Evolutionary conservation across 495 filamentous ascomycete genomes (phyloP).

Genomic region (Lepraria neglecta): DNA sequence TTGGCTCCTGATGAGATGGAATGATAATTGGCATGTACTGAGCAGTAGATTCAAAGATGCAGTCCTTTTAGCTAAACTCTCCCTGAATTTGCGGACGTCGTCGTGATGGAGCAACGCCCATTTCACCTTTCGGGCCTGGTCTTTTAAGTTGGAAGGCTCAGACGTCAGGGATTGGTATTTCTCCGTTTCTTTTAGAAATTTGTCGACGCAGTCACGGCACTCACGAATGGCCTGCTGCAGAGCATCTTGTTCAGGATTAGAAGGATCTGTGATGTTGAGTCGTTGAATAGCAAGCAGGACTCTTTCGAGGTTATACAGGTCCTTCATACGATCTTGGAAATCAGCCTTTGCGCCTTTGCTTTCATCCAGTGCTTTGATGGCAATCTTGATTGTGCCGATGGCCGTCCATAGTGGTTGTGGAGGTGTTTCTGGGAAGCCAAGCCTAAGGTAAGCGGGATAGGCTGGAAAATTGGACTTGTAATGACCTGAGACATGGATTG

Average conservation of each 20-base stretch:
- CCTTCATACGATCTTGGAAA: not conserved
- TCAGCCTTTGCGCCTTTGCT: not conserved
- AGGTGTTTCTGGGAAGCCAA: too few species aligned
- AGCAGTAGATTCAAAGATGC: not conserved
- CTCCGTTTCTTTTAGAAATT: not conserved
- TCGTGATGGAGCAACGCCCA: not conserved
- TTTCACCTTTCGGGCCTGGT: not conserved
- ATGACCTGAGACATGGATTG: too few species aligned
- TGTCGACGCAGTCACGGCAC: not conserved
- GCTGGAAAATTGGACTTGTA: too few species aligned
- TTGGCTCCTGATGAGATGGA: too few species aligned
- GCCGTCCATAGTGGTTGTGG: too few species aligned
- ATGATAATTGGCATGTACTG: not conserved
- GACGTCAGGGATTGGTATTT: not conserved
- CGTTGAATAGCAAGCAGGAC: not conserved
- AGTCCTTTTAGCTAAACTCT: not conserved
- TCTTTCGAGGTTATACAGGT: not conserved
- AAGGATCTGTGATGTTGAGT: not conserved
- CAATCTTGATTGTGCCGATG: too few species aligned
- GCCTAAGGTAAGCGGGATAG: too few species aligned
- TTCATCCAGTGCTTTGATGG: not conserved
- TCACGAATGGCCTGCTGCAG: not conserved
- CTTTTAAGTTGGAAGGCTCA: not conserved
- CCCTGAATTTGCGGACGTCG: not conserved
- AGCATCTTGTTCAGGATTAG: not conserved